phyloP scores from a whole-genome alignment of 352 stramenopile species.

The Globisporangium irregulare region DNA sequence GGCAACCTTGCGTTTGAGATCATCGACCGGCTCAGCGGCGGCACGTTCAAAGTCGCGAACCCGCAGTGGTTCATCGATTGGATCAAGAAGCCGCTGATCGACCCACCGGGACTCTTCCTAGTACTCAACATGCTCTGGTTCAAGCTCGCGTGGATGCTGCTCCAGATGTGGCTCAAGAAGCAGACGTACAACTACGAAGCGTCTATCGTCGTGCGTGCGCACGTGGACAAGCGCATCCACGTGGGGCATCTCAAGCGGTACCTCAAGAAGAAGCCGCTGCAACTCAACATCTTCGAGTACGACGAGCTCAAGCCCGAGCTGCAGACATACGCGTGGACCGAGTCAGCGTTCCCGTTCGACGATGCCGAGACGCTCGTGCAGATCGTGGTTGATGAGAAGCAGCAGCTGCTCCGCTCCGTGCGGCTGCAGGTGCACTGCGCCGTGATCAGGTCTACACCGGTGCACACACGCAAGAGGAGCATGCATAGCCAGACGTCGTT shows the following conservation, averaged over 20 bases:
- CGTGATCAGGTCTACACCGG: constrained; percentile 42
- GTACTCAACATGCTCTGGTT: constrained; percentile 80
- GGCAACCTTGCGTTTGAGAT: constrained; percentile 94
- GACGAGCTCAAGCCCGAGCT: constrained; percentile 42
- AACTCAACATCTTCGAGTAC: constrained; percentile 37
- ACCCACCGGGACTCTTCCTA: constrained; percentile 64
- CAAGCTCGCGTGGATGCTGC: constrained; percentile 47
- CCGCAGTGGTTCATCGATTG: constrained; percentile 79
- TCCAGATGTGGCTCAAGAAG: constrained; percentile 42
- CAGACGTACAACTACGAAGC: constrained; percentile 70
- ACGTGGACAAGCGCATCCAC: constrained; percentile 64
- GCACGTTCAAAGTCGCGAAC: constrained; percentile 89
- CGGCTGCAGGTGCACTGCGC: constrained; percentile 60
- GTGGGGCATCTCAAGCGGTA: constrained; percentile 37
- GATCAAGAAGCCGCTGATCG: constrained; percentile 68
- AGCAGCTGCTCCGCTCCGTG: constrained; percentile 58
- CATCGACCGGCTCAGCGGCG: constrained; percentile 92
- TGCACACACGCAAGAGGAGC: constrained; percentile 31
- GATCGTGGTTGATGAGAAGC: constrained; percentile 60
- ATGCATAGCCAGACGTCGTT: constrained; percentile 29
- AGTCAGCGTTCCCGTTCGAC: constrained; percentile 86
- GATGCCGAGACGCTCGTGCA: constrained; percentile 81
- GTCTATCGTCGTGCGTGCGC: constrained; percentile 86
- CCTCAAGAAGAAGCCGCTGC: constrained; percentile 39
- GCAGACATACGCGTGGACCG: constrained; percentile 78